phyloP scores from a whole-genome alignment of 257 asterid genomes.

The Nicotiana otophora region DNA sequence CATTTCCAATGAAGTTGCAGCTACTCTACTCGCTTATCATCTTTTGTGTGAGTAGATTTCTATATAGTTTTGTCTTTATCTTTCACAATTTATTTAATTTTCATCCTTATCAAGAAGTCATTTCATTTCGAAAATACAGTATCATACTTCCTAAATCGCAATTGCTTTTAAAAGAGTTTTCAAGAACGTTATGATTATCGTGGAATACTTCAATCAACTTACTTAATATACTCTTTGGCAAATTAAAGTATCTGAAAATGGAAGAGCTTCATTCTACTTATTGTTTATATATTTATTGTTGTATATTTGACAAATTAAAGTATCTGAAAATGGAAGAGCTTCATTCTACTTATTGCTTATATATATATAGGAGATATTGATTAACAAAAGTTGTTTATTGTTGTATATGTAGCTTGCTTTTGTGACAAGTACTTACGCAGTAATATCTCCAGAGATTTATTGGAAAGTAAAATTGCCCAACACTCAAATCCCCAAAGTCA shows the following conservation, averaged over 20 bases:
- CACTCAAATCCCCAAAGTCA: conserved; percentile 16
- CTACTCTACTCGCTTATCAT: no score
- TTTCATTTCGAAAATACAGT: no score
- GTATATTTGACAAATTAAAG: background rate
- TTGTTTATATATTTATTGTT: background rate
- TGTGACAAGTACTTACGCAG: conserved; percentile 15
- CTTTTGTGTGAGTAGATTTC: no score
- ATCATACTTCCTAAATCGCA: no score
- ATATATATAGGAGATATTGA: background rate
- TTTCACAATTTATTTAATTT: no score
- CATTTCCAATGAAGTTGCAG: no score
- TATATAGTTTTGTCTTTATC: no score
- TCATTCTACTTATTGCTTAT: background rate
- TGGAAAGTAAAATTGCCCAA: conserved; percentile 14
- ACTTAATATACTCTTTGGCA: background rate
- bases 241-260: background rate
- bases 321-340: background rate
- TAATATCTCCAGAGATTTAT: conserved; percentile 11
- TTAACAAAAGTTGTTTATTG: background rate
- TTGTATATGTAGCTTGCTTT: conserved; percentile 11
- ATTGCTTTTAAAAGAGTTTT: no score
- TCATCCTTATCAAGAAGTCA: no score
- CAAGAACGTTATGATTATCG: no score
- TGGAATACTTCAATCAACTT: no score
- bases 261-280: background rate